Conservation (phyloP, 1,139 yeast genomes). For the Kluyveromyces sp. region DNA sequence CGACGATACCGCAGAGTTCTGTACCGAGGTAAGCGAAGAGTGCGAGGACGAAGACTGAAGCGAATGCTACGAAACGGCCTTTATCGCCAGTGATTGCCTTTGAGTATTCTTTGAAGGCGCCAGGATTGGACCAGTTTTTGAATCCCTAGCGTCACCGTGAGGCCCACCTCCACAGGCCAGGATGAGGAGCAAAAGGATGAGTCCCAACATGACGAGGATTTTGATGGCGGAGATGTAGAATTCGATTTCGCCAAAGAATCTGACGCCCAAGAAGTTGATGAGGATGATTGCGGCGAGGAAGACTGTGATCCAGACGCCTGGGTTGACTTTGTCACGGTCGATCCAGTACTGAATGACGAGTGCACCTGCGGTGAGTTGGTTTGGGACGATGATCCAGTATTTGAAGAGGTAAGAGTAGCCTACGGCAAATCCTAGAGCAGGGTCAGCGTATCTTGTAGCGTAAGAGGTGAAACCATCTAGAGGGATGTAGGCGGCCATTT, state of each 20-base stretch:
- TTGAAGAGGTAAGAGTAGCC: slow-evolving; percentile 60
- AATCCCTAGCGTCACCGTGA: slow-evolving; percentile 46
- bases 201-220: slow-evolving; percentile 49
- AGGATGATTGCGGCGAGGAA: slow-evolving; percentile 38
- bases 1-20: slow-evolving; percentile 67
- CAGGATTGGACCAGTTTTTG: slow-evolving; percentile 38
- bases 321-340: slow-evolving; percentile 36
- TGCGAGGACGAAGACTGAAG: slow-evolving; percentile 62
- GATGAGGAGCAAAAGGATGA: slow-evolving; percentile 42
- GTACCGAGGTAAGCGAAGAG: slow-evolving; percentile 71
- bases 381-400: slow-evolving; percentile 60
- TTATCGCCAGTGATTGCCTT: slow-evolving; percentile 31
- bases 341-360: slow-evolving; percentile 43
- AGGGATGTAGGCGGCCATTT: slow-evolving; percentile 67
- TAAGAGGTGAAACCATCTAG: slow-evolving; percentile 68
- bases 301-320: slow-evolving; percentile 50
- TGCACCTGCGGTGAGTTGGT: slow-evolving; percentile 40
- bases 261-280: slow-evolving; percentile 49
- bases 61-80: slow-evolving; percentile 59
- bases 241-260: slow-evolving; percentile 59
- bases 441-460: slow-evolving; percentile 60
- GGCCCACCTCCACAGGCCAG: slow-evolving; percentile 58
- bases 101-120: slow-evolving; percentile 44
- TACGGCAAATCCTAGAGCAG: slow-evolving; percentile 67
- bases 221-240: slow-evolving; percentile 57